Base-by-base conservation (phyloP, 805 yeast genomes). In the Schwanniomyces occidentalis region DNA sequence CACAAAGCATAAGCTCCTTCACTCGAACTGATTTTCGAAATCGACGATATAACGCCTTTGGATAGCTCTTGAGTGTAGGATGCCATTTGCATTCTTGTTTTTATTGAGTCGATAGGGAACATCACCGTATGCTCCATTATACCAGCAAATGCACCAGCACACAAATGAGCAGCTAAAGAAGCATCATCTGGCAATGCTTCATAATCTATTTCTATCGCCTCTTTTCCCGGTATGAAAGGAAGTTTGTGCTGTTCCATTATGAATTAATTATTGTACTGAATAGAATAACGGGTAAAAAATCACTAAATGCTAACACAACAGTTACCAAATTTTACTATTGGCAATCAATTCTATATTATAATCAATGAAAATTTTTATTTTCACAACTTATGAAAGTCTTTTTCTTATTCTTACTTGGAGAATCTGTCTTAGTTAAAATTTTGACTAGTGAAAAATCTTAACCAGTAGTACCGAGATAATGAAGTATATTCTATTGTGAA, bases 121-220 rank as follows among this genome's bases (percentile, higher is more conserved):
- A 91, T 88, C 28, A 91, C 88, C 1, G 96, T 81, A 62, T 91
- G 99, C 58, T 91, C 99, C 97, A 91, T 87, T 37, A 93, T 87
- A 17, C 99, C 99, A n/a, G 99, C 98, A 64, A 89, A 86, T 0
- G 97, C 98, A 8, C 99, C 99, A 2, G 98, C 98, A 8, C 78
- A 56, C 41, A 91, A 72, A 56, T 90, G 95, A 4, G 95, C 86
- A 4, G 78, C 56, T 35, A 93, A 65, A 1, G 96, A 81, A 8
- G 96, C 89, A 51, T 81, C 80, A 22, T 81, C 85, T 1, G 98
- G 98, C 18, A 91, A 72, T 5, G 96, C 80, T 61, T 91, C 99
- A 61, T 91, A 91, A 56, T 91, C 99, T 23, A 82, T 72, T 53
- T 82, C 88, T 24, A 61, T 48, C n/a, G 61, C 51, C 21, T 66